Base-by-base conservation (phyloP, 768 basidiomycete genomes). In the Strobilomyces confusus region DNA sequence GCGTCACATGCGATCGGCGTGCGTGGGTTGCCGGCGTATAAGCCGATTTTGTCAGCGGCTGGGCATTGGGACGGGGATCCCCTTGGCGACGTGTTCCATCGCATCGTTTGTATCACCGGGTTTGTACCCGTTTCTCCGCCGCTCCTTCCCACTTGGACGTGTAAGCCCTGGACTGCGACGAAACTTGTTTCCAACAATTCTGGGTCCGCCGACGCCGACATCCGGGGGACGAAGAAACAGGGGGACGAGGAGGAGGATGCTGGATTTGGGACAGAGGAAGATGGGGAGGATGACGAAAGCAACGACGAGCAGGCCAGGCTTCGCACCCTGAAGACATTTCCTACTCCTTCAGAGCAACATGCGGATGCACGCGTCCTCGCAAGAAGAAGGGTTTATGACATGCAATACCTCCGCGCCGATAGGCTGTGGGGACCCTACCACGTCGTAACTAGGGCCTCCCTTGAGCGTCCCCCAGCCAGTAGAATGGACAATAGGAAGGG, bases 101-200 rank as follows among this genome's bases (percentile, higher is more conserved):
- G 70, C 43, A 70, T 81, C 44, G 58, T 78, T 3, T 77, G 77
- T 23, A 65, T 70, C 41, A 75, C 73, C 3, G 80, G 80, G 14
- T 77, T 79, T 46, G 69, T 69, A 15, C 64, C 74, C 4, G 50
- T 66, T 44, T 53, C 62, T 8, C 55, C 53, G 0, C 63, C 65
- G 17, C 50, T 67, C 8, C 29, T 6, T 34, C 14, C 37, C 1
- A 17, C 44, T 11, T 14, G 19, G 13, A 7, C 33, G 2, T 29
- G 43, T 5, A n/a, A 22, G 5, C 7, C 37, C n/a, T 13, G 38
- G 2, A 15, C 49, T 20, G 29, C 38, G 22, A 8, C 38, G 4
- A 37, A 11, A 29, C 12, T 12, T 9, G n/a, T 13, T 25, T 41
- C 19, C 9, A 23, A 42, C 8, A 5, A 11, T n/a, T 5, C 19